A percentile compares a stretch with the other conserved stretches of the same genome.
phyloP scores from a whole-genome alignment of 306 rosid genomes.

The Pachyrhizus erosus region DNA sequence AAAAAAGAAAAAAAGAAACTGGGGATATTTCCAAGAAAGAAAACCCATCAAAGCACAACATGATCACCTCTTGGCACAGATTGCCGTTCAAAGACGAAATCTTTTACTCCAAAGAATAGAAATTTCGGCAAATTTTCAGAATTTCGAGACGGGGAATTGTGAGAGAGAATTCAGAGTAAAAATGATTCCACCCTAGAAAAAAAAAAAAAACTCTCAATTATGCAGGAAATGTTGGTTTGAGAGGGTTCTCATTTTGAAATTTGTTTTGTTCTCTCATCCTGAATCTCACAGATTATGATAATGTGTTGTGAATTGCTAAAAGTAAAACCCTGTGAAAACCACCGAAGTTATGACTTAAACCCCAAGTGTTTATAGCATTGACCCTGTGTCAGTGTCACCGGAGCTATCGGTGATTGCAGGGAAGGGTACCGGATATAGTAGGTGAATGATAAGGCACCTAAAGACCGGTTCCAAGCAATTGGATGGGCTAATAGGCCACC shows the following conservation, averaged over 20 bases:
- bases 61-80: conserved; percentile 58
- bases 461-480: conserved; percentile 79
- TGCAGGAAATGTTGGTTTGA: conserved; percentile 32
- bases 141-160: conserved; percentile 49
- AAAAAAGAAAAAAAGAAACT: conserved; percentile 35
- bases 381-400: conserved; percentile 58
- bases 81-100: conserved; percentile 43
- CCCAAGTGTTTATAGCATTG: conserved; percentile 81
- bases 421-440: conserved; percentile 54
- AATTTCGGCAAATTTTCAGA: conserved; percentile 48
- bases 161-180: conserved; percentile 42
- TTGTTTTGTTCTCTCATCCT: neutral
- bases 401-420: conserved; percentile 55
- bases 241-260: conserved; percentile 44
- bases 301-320: conserved; percentile 48
- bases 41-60: conserved; percentile 42
- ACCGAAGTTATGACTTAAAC: conserved; percentile 69
- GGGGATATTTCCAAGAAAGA: conserved; percentile 27
- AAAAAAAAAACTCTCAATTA: neutral
- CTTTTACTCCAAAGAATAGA: conserved; percentile 37
- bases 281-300: neutral
- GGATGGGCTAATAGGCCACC: conserved; percentile 43
- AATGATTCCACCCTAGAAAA: conserved; percentile 30
- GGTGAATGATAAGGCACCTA: conserved; percentile 57
- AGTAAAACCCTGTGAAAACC: conserved; percentile 85